Percentiles rank a stretch among this genome's conserved stretches.
These are phyloP conservation scores for Entomortierella parvispora DNA, from an alignment of 192 early-diverging fungal species.

Conservation along the genomic window DNA sequence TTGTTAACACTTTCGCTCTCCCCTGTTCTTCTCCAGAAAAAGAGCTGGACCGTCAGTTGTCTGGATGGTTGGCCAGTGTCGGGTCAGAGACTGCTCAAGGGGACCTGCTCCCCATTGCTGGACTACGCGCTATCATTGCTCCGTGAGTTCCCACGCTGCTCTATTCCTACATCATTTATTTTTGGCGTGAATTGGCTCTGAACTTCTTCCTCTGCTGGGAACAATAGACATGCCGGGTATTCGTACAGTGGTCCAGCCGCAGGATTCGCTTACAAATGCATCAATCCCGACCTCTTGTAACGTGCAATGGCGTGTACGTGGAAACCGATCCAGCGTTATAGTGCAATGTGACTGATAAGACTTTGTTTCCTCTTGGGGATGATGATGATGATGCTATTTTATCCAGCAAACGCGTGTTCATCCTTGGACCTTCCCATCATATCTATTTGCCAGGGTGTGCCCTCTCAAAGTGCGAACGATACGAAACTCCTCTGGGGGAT, in stretches of 20 bases:
- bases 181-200: too few species aligned
- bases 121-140: slow-evolving; percentile 75
- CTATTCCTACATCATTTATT: too few species aligned
- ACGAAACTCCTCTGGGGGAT: slow-evolving; percentile 91
- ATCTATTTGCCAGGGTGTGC: slow-evolving; percentile 84
- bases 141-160: slow-evolving; percentile 76
- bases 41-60: slow-evolving; percentile 61
- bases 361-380: too few species aligned
- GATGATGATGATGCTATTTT: too few species aligned
- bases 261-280: slow-evolving; percentile 86
- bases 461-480: slow-evolving; percentile 73
- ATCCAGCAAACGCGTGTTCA: slow-evolving; percentile 87
- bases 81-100: slow-evolving; percentile 30
- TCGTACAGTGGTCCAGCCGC: slow-evolving; percentile 91
- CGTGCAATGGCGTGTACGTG: slow-evolving; percentile 8
- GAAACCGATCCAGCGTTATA: slow-evolving; percentile 1
- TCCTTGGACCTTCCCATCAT: slow-evolving; percentile 96
- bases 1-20: neutral
- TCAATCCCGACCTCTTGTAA: slow-evolving; percentile 68
- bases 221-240: slow-evolving; percentile 88
- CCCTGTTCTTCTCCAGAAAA: slow-evolving; percentile 13
- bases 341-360: neutral
- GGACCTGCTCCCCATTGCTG: slow-evolving; percentile 53
- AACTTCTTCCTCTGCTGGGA: neutral
- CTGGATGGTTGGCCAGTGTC: slow-evolving; percentile 61